phyloP scores from a whole-genome alignment of 371 early-diverging fungal genomes.

The Apophysomyces ossiformis region DNA sequence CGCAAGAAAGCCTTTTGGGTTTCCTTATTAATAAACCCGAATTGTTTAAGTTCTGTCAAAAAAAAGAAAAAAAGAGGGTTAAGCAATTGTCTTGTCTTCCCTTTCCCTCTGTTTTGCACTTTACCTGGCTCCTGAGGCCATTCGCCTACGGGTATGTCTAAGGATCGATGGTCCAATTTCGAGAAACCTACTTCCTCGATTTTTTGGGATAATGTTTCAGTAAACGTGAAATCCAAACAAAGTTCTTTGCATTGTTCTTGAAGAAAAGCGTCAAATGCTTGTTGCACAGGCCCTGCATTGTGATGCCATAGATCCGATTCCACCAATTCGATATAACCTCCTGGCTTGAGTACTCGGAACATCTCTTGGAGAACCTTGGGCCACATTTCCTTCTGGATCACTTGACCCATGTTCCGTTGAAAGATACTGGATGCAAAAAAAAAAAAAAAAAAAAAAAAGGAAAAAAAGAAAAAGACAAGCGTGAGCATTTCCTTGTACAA shows the following conservation, averaged over 20 bases:
- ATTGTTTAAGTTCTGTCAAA: constrained; percentile 45
- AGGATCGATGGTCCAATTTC: constrained; percentile 24
- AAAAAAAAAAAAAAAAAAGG: not conserved
- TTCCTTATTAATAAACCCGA: constrained; percentile 56
- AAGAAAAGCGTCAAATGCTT: constrained; percentile 46
- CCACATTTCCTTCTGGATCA: constrained; percentile 44
- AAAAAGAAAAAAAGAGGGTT: constrained; percentile 7
- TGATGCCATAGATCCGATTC: constrained; percentile 46
- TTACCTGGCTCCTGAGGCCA: constrained; percentile 52
- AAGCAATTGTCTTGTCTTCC: not conserved
- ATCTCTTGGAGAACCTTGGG: constrained; percentile 35
- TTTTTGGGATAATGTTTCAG: constrained; percentile 18
- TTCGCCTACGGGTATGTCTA: constrained; percentile 55
- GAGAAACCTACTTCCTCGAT: constrained; percentile 34
- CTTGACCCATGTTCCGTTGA: constrained; percentile 42
- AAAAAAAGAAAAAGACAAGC: not conserved
- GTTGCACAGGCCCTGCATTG: constrained; percentile 51
- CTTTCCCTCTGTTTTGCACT: not conserved
- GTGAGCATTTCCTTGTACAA: not conserved
- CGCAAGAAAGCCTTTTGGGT: constrained; percentile 42
- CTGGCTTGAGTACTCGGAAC: constrained; percentile 49
- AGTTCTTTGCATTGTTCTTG: constrained; percentile 35
- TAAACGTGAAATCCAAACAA: constrained; percentile 29
- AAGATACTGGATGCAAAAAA: constrained; percentile 33
- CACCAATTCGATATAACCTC: constrained; percentile 45